Evolutionary conservation across 78 protist genomes (phyloP).

Genomic region (Pigoraptor vietnamica): DNA sequence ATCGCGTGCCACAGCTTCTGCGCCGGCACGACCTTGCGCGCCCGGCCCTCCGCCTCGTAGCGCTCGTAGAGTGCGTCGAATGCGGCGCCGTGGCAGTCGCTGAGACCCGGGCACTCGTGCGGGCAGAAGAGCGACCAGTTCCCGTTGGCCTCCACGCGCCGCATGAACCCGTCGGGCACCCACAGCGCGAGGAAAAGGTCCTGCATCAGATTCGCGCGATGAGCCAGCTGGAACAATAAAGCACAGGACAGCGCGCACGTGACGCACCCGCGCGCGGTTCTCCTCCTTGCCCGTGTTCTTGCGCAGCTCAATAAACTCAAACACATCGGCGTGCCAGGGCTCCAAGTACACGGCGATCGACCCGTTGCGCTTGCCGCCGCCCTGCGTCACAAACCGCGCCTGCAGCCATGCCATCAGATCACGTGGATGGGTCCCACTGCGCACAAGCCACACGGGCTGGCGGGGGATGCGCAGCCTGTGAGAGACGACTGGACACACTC

Average conservation of each 20-base stretch:
- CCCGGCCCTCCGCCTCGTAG: conserved; percentile 62
- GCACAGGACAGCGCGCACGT: background rate
- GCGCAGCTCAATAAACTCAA: conserved; percentile 78
- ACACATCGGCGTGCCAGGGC: conserved; percentile 98
- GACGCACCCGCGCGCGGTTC: conserved; percentile 1
- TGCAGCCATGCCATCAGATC: too few relatives aligned
- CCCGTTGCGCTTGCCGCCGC: conserved; percentile 97
- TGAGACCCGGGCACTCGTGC: conserved; percentile 85
- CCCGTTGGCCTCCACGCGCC: conserved; percentile 85
- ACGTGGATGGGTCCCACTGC: too few relatives aligned
- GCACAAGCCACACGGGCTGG: too few relatives aligned
- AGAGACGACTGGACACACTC: background rate
- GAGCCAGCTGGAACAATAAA: too few relatives aligned
- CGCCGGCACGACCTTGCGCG: conserved; percentile 67
- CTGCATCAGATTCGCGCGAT: too few relatives aligned
- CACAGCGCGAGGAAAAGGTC: conserved; percentile 97
- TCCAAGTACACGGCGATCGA: conserved; percentile 97
- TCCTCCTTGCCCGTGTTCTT: conserved; percentile 90
- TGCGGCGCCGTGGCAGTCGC: conserved; percentile 78
- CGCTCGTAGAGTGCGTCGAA: conserved; percentile 80
- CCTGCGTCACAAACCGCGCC: conserved; percentile 95
- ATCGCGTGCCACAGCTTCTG: conserved; percentile 95
- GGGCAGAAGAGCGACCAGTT: conserved; percentile 95
- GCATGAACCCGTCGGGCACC: conserved; percentile 97
- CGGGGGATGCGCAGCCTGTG: too few relatives aligned